Conservation (phyloP, 2,329 filamentous ascomycete genomes). For the Fusarium sp. region DNA sequence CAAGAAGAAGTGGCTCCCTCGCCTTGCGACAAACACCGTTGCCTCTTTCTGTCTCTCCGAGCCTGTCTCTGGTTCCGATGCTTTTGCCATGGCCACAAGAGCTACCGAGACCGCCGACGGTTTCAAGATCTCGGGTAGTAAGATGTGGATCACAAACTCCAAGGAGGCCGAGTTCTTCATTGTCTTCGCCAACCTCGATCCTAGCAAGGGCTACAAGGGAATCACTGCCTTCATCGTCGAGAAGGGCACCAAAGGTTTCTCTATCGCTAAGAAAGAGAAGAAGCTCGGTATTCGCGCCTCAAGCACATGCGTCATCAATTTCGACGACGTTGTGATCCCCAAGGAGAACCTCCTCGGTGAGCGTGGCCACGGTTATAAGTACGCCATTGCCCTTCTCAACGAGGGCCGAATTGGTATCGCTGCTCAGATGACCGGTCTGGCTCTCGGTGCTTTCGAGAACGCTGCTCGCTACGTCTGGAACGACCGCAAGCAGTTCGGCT, state of each 20-base stretch:
- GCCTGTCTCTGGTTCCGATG: conserved; percentile 92
- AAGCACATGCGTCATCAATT: conserved; percentile 96
- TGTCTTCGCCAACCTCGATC: conserved; percentile 96
- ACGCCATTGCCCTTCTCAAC: conserved; percentile 92
- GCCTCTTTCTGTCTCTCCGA: conserved; percentile 94
- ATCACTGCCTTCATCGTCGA: conserved; percentile 97
- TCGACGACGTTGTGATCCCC: conserved; percentile 93
- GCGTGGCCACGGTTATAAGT: conserved; percentile 95
- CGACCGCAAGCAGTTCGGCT: conserved; percentile 95
- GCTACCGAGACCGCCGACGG: conserved; percentile 84
- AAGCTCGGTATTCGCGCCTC: conserved; percentile 97
- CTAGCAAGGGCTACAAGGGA: conserved; percentile 91
- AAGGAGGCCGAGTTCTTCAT: conserved; percentile 96
- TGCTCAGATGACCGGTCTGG: conserved; percentile 97
- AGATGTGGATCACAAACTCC: conserved; percentile 99
- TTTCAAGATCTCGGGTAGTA: conserved; percentile 88
- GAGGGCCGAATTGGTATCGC: conserved; percentile 98
- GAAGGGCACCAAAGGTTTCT: conserved; percentile 88
- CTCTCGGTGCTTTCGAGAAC: conserved; percentile 94
- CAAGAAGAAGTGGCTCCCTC: conserved; percentile 90
- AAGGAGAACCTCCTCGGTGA: conserved; percentile 88
- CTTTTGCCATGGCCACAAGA: conserved; percentile 93
- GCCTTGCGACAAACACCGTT: conserved; percentile 87
- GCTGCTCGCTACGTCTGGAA: conserved; percentile 96
- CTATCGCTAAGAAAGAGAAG: conserved; percentile 99